A percentile compares a stretch with the other conserved stretches of the same genome.
Conservation (phyloP, 768 basidiomycete genomes). For the Mycena alexandri region DNA sequence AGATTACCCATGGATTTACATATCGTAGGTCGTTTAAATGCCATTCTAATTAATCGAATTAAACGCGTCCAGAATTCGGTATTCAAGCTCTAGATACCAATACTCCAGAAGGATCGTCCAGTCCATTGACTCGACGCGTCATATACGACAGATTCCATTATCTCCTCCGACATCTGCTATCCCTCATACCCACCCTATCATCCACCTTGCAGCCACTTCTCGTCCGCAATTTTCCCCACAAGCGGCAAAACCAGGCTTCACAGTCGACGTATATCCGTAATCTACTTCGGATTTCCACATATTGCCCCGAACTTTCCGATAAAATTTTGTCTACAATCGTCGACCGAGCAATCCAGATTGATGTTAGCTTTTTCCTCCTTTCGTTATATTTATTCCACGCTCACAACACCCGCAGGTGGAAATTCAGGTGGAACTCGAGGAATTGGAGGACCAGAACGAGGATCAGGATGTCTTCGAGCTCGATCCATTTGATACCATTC, state of each 20-base stretch:
- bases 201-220: constrained; percentile 89
- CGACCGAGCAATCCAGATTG: constrained; percentile 95
- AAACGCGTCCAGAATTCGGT: constrained; percentile 70
- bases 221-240: constrained; percentile 90
- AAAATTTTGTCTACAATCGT: constrained; percentile 88
- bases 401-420: constrained; percentile 73
- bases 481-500: constrained; percentile 87
- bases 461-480: constrained; percentile 77
- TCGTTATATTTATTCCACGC: background rate
- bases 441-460: constrained; percentile 69
- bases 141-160: constrained; percentile 90
- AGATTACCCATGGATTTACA: constrained; percentile 87
- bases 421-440: constrained; percentile 95
- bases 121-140: constrained; percentile 81
- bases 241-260: constrained; percentile 82
- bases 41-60: constrained; percentile 6
- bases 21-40: constrained; percentile 73
- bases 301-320: constrained; percentile 90
- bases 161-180: constrained; percentile 88
- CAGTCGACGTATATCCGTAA: constrained; percentile 95
- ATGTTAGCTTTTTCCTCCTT: constrained; percentile 67
- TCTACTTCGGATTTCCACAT: constrained; percentile 82
- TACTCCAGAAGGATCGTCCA: constrained; percentile 72
- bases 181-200: constrained; percentile 92
- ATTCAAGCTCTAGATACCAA: constrained; percentile 70